Evolutionary conservation across 1,284 basidiomycete species (phyloP), one percentile per base, ranked within the genome.

Genomic region (Ganoderma resinaceum): DNA sequence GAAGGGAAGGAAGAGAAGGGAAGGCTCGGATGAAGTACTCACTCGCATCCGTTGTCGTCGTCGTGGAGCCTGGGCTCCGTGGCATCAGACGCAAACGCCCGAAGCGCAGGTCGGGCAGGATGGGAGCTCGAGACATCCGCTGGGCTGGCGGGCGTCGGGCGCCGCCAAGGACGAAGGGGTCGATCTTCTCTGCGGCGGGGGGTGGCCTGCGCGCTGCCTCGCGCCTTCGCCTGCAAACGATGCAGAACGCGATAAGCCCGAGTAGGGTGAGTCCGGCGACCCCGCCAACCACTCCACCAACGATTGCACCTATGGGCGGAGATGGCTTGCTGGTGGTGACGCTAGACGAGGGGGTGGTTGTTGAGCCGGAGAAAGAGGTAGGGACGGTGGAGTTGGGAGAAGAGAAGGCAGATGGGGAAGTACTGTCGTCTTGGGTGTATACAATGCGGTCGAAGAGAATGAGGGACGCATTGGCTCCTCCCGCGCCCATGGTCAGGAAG

Each of bases 371-470:
- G 20, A 20, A 33, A 20, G 53, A 55, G 20, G 11, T 55, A 33
- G 53, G 23, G 26, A 26, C 11, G 40, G n/a, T 49, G 7, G 46
- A 49, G 23, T 23, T 49, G 46, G 46, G 3, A 49, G 20, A n/a
- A 33, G 52, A 18, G 29, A 31, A 29, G 38, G 38, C 20, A 29
- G 33, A 20, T 5, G 57, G 18, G 11, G 29, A 31, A 20, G 29
- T 9, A 7, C 26, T 14, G 9, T 63, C 46, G 20, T 68, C 65
- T 11, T 52, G 42, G 18, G 70, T 71, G 40, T 71, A 71, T 6
- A 68, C 52, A n/a, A 68, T 62, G 46, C 64, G 66, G 46, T 68
- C 67, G 60, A 71, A 71, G 20, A 71, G 65, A 6, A 71, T 49
- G 20, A 71, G 65, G 16, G 70, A 62, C 2, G 42, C 61, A 31